Evolutionary conservation across 2,329 filamentous ascomycete genomes (phyloP), one percentile per base, ranked within the genome.

Genomic region (Zelopaecilomyces penicillatus): DNA sequence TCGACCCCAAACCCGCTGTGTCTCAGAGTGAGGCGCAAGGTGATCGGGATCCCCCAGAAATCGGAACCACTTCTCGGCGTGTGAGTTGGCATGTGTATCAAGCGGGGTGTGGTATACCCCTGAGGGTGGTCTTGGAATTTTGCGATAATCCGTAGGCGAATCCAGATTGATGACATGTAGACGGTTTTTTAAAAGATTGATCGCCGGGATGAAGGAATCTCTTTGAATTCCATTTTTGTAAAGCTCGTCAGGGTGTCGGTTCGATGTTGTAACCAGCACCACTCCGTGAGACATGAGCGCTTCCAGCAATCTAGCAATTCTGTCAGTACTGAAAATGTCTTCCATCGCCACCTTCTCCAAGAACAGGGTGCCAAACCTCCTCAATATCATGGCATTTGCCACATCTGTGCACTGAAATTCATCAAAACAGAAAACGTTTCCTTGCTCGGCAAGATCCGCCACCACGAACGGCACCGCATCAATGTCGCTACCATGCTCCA

Each of bases 321-420:
- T 29, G 47, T 58, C 28, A 59, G 57, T 28, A 19, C 19, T 19
- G 19, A 19, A 19, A 19, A 19, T 19, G 19, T 19, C 19, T 4
- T 2, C 28, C 10, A 38, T 43, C 32, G 12, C 30, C 29, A 3
- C 10, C 28, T 30, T 11, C 38, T 5, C 11, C 11, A 11, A 31
- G 9, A 29, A 9, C 4, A 7, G 12, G 1, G 5, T 32, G 12
- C 47, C 64, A 40, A 63, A 82, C 73, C 87, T 76, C 56, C 93
- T 78, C 54, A 98, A 64, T 56, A 98, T 98, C 93, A 98, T 98
- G 55, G 93, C 93, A 68, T 97, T 91, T 11, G 93, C 93, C 30
- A 98, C 91, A 66, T 98, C 93, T 34, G 93, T 98, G 61, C 90
- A 96, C 63, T 98, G 93, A 60, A 98, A 98, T 69, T 98, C 93